Percentiles rank a stretch among this genome's conserved stretches.
Evolutionary conservation across 2,329 filamentous ascomycete genomes (phyloP).

Genomic region (Epichloe typhina): DNA sequence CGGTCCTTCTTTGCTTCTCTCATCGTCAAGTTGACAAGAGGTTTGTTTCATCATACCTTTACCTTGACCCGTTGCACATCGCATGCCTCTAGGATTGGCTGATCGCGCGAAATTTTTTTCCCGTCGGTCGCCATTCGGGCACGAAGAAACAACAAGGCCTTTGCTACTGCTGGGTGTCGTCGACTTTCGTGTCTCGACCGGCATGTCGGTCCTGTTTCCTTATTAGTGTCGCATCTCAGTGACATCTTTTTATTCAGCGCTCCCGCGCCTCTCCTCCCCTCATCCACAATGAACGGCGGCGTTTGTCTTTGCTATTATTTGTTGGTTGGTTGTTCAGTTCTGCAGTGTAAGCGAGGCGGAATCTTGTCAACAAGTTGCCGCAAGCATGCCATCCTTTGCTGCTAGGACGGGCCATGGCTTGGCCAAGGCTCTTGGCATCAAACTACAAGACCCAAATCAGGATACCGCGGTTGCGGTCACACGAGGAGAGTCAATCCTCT

Average conservation of each 20-base stretch:
- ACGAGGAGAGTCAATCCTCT: conserved; percentile 68
- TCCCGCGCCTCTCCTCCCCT: not conserved
- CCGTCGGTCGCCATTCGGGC: not conserved
- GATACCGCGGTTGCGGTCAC: conserved; percentile 46
- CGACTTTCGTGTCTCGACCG: not conserved
- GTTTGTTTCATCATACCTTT: not conserved
- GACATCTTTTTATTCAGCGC: not conserved
- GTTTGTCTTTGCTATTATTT: not conserved
- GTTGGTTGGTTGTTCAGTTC: not conserved
- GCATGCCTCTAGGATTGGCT: not conserved
- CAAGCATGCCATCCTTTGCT: conserved; percentile 22
- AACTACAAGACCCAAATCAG: conserved; percentile 46
- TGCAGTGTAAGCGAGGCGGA: not conserved
- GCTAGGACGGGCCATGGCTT: conserved; percentile 57
- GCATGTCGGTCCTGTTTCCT: not conserved
- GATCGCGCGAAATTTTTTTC: not conserved
- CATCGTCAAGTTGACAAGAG: not conserved
- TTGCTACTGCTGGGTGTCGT: not conserved
- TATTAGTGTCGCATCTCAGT: not conserved
- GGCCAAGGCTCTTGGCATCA: conserved; percentile 73
- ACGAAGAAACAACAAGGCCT: not conserved
- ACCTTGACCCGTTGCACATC: not conserved
- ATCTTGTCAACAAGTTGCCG: not conserved
- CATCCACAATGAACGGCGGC: not conserved
- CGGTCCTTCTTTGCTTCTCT: not conserved